Percentiles rank a stretch among this genome's conserved stretches.
Evolutionary conservation across 106 monocot genomes (phyloP).

Genomic region (Posidonia australis): DNA sequence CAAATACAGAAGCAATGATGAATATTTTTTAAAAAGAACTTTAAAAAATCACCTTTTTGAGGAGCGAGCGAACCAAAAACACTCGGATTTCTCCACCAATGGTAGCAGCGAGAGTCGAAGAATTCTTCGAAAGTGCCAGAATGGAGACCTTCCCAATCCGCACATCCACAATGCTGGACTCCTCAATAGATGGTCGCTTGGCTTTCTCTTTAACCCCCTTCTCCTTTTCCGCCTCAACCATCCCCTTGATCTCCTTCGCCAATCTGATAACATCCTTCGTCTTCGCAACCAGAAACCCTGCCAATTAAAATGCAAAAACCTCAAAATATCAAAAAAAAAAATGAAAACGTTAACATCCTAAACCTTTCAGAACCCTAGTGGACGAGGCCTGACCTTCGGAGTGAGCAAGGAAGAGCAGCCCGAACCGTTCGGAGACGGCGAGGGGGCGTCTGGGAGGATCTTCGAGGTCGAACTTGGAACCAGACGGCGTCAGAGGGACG

Average conservation of each 20-base stretch:
- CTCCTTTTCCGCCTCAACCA: conserved; percentile 4
- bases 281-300: conserved; percentile 76
- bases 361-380: neutral
- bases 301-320: conserved; percentile 10
- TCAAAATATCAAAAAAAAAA: neutral
- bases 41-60: conserved; percentile 40
- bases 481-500: conserved; percentile 44
- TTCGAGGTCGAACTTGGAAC: conserved; percentile 40
- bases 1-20: neutral
- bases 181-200: conserved; percentile 28
- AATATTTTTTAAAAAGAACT: neutral
- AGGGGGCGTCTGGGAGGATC: conserved; percentile 53
- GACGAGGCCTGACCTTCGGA: conserved; percentile 32
- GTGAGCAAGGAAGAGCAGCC: conserved; percentile 54
- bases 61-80: conserved; percentile 41
- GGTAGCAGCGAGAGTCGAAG: conserved; percentile 38
- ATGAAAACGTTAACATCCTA: neutral
- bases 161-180: conserved; percentile 47
- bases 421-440: conserved; percentile 42
- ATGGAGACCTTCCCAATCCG: conserved; percentile 52
- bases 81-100: conserved; percentile 49
- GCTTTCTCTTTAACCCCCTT: conserved; percentile 12
- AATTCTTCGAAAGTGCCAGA: conserved; percentile 55
- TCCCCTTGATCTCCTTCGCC: conserved; percentile 49
- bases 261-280: conserved; percentile 53